Conservation (phyloP, 306 rosid genomes). For the Quercus gilva region DNA sequence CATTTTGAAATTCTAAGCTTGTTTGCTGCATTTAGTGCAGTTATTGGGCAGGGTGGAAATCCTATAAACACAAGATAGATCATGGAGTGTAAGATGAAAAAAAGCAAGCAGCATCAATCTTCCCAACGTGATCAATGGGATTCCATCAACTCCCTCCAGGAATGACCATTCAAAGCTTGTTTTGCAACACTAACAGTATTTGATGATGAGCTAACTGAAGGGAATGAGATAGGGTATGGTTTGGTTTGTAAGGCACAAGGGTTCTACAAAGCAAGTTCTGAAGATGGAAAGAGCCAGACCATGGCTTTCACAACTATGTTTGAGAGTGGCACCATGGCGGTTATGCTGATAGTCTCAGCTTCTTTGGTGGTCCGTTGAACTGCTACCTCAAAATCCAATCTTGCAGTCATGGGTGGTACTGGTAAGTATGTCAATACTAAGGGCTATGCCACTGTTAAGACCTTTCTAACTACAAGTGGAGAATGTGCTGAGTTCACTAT, state of each 20-base stretch:
- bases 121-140: conserved; percentile 36
- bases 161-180: conserved; percentile 54
- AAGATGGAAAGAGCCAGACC: conserved; percentile 72
- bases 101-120: neutral
- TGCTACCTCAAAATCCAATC: conserved; percentile 65
- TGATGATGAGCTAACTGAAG: conserved; percentile 79
- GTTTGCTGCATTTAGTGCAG: too few relatives aligned
- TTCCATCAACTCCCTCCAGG: conserved; percentile 53
- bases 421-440: conserved; percentile 71
- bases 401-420: conserved; percentile 82
- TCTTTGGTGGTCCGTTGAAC: conserved; percentile 74
- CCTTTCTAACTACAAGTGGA: conserved; percentile 41
- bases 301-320: conserved; percentile 79
- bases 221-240: conserved; percentile 71
- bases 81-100: too few relatives aligned
- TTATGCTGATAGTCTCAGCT: conserved; percentile 62
- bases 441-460: conserved; percentile 64
- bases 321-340: conserved; percentile 58
- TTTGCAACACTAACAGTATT: conserved; percentile 81
- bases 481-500: conserved; percentile 57
- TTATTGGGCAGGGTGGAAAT: neutral
- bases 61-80: neutral
- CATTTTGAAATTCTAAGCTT: too few relatives aligned
- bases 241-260: conserved; percentile 83
- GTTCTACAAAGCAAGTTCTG: conserved; percentile 65